Evolutionary conservation across 345 rosid genomes (phyloP).

Genomic region (Melaleuca quinquenervia): DNA sequence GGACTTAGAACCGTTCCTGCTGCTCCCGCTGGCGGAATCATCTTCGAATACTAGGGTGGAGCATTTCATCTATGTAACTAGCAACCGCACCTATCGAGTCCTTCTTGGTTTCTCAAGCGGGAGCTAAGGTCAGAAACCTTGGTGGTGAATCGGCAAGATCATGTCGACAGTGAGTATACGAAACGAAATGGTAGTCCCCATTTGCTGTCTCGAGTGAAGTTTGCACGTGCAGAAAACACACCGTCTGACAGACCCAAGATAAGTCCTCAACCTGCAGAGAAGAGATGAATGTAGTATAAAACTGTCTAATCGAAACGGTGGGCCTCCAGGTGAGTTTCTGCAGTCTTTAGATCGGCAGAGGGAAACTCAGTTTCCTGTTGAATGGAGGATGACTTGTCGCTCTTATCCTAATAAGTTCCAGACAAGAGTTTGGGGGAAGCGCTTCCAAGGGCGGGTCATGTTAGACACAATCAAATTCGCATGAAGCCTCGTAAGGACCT

Average conservation of each 20-base stretch:
- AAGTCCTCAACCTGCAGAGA: neutral
- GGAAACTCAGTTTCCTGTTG: neutral
- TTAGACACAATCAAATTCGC: neutral
- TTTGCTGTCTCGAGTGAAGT: neutral
- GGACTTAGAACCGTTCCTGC: neutral
- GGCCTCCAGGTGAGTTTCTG: neutral
- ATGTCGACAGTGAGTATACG: neutral
- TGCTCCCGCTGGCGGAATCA: neutral
- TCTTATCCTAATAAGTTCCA: neutral
- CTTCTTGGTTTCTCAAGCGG: neutral
- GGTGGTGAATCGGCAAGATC: neutral
- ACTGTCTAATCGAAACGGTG: neutral
- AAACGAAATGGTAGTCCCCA: neutral
- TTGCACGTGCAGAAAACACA: neutral
- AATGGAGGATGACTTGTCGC: neutral
- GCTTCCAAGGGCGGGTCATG: neutral
- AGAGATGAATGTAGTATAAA: neutral
- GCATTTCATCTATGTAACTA: neutral
- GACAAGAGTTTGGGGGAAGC: neutral
- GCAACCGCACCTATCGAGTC: neutral
- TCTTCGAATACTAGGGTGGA: neutral
- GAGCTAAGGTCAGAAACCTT: neutral
- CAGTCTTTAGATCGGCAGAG: neutral
- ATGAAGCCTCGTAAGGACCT: neutral
- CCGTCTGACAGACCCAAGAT: neutral